Evolutionary conservation across 805 yeast genomes (phyloP).

Genomic region (Priceomyces fermenticarens): DNA sequence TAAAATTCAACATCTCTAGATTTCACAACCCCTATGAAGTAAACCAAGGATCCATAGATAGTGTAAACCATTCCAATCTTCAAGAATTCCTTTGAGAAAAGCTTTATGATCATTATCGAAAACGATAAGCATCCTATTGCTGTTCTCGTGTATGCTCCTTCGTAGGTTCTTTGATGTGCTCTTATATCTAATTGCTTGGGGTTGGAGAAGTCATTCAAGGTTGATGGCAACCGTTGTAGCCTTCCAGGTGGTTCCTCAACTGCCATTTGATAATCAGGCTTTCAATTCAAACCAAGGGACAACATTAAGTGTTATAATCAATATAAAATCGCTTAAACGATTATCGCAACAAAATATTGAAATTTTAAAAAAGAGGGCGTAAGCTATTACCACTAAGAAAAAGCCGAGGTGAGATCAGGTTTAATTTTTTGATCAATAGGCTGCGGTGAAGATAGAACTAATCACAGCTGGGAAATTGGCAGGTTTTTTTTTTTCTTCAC

Average conservation of each 20-base stretch:
- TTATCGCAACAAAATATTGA: neutral
- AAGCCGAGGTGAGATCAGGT: too few relatives aligned
- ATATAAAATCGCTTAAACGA: neutral
- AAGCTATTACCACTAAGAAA: too few relatives aligned
- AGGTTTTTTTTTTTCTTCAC: neutral
- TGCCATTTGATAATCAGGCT: too few relatives aligned
- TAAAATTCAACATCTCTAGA: slow-evolving; percentile 34
- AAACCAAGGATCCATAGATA: slow-evolving; percentile 49
- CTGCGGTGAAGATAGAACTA: too few relatives aligned
- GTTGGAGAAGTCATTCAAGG: slow-evolving; percentile 36
- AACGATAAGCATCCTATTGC: slow-evolving; percentile 69
- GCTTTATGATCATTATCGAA: slow-evolving; percentile 59
- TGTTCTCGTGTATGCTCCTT: slow-evolving; percentile 77
- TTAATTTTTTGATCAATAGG: too few relatives aligned
- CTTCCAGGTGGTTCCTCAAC: too few relatives aligned
- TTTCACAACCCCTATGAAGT: slow-evolving; percentile 37
- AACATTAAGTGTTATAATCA: neutral
- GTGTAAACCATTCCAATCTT: slow-evolving; percentile 68
- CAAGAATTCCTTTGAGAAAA: slow-evolving; percentile 61
- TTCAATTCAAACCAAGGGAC: neutral
- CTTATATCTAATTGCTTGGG: slow-evolving; percentile 47
- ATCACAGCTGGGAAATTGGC: too few relatives aligned
- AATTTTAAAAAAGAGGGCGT: neutral
- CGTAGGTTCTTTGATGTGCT: slow-evolving; percentile 81
- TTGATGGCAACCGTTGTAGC: slow-evolving; percentile 24